phyloP scores from a whole-genome alignment of 805 yeast genomes.

The Candida pseudofarinosa region DNA sequence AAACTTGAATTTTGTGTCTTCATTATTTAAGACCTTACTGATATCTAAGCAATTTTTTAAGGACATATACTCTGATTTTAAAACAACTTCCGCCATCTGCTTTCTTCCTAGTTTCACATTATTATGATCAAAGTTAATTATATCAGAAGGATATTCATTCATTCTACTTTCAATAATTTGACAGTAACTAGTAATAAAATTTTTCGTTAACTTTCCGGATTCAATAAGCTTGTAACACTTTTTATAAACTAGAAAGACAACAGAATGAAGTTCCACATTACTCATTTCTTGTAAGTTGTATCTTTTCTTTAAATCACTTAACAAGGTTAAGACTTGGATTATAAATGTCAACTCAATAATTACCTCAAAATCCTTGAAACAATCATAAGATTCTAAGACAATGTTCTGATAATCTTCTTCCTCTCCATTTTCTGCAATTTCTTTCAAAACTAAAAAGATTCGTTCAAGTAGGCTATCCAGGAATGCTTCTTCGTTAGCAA shows the following conservation, averaged over 20 bases:
- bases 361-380: constrained; percentile 54
- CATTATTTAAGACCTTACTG: constrained; percentile 20
- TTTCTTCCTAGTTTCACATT: constrained; percentile 14
- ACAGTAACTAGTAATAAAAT: constrained; percentile 24
- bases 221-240: constrained; percentile 63
- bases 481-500: constrained; percentile 18
- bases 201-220: constrained; percentile 43
- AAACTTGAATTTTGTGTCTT: constrained; percentile 28
- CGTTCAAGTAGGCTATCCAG: constrained; percentile 28
- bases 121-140: constrained; percentile 16
- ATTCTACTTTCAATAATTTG: constrained; percentile 33
- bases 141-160: constrained; percentile 45
- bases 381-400: constrained; percentile 57
- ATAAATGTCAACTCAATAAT: constrained; percentile 55
- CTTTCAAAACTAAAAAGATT: constrained; percentile 26
- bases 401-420: constrained; percentile 40
- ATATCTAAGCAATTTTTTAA: constrained; percentile 37
- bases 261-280: constrained; percentile 19
- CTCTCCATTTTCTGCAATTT: constrained; percentile 28
- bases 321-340: constrained; percentile 46
- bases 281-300: constrained; percentile 15
- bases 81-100: constrained; percentile 51
- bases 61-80: constrained; percentile 53
- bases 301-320: constrained; percentile 21
- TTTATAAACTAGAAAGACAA: constrained; percentile 49